Evolutionary conservation across 1,139 yeast species (phyloP).

Genomic region (Nakaseomyces delphensis): DNA sequence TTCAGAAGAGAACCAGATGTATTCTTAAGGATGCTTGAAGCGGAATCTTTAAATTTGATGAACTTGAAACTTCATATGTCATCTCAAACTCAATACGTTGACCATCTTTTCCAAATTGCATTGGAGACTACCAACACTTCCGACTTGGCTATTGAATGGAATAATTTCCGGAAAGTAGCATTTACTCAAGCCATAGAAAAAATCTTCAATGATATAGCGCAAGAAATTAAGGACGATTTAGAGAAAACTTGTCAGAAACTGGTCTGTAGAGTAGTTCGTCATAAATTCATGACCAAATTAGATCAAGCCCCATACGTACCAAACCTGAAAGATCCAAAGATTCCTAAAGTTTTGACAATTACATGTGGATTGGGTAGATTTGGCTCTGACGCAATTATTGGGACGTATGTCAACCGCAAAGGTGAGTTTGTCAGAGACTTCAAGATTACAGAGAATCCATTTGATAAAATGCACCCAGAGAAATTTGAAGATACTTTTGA

Average conservation of each 20-base stretch:
- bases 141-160: conserved; percentile 77
- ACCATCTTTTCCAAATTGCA: conserved; percentile 46
- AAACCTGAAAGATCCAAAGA: conserved; percentile 67
- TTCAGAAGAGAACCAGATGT: conserved; percentile 69
- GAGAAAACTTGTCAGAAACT: conserved; percentile 69
- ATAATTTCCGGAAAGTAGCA: conserved; percentile 59
- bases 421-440: conserved; percentile 71
- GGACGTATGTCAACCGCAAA: conserved; percentile 65
- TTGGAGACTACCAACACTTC: conserved; percentile 78
- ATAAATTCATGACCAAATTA: conserved; percentile 55
- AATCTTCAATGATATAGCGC: conserved; percentile 57
- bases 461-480: conserved; percentile 35
- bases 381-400: conserved; percentile 78
- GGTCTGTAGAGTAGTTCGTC: conserved; percentile 62
- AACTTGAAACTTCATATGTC: conserved; percentile 40
- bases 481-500: conserved; percentile 54
- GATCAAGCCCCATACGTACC: conserved; percentile 95
- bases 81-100: conserved; percentile 37
- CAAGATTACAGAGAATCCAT: conserved; percentile 69
- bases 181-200: conserved; percentile 61
- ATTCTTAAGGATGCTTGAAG: conserved; percentile 82
- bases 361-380: conserved; percentile 82
- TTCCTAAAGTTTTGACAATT: conserved; percentile 74
- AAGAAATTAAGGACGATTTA: conserved; percentile 76
- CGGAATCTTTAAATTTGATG: conserved; percentile 60